phyloP scores from a whole-genome alignment of 768 basidiomycete genomes.

The Tylopilus plumbeoviolaceoides region DNA sequence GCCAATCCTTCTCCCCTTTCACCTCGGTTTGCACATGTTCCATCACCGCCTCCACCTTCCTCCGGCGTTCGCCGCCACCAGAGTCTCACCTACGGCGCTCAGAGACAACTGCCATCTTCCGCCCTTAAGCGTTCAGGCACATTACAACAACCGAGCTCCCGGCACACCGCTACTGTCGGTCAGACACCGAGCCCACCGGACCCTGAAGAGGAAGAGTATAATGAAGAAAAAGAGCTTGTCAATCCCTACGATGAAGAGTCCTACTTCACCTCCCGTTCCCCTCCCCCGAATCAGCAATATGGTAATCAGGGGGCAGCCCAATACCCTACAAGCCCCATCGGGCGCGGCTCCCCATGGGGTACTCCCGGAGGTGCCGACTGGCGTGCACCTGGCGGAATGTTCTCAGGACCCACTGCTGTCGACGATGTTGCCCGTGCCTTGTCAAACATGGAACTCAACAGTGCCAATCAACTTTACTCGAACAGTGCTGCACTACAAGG shows the following conservation, averaged over 20 bases:
- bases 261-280: conserved; percentile 47
- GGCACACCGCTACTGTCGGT: conserved; percentile 25
- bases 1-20: conserved; percentile 53
- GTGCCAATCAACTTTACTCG: conserved; percentile 25
- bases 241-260: conserved; percentile 51
- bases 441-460: conserved; percentile 58
- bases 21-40: conserved; percentile 55
- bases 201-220: conserved; percentile 53
- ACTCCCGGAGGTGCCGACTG: conserved; percentile 53
- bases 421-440: conserved; percentile 78
- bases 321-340: conserved; percentile 54
- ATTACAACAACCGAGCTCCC: conserved; percentile 45
- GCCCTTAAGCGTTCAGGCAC: conserved; percentile 76
- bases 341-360: conserved; percentile 64
- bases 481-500: conserved; percentile 32
- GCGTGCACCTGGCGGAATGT: conserved; percentile 41
- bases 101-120: conserved; percentile 45
- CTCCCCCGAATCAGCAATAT: conserved; percentile 39
- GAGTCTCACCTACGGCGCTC: conserved; percentile 70
- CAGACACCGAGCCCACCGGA: conserved; percentile 46
- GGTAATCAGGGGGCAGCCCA: conserved; percentile 32
- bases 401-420: conserved; percentile 36
- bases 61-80: conserved; percentile 76
- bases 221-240: conserved; percentile 38
- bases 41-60: conserved; percentile 69